Evolutionary conservation across 2,329 filamentous ascomycete genomes (phyloP).

Genomic region (Apiospora pterosperma): DNA sequence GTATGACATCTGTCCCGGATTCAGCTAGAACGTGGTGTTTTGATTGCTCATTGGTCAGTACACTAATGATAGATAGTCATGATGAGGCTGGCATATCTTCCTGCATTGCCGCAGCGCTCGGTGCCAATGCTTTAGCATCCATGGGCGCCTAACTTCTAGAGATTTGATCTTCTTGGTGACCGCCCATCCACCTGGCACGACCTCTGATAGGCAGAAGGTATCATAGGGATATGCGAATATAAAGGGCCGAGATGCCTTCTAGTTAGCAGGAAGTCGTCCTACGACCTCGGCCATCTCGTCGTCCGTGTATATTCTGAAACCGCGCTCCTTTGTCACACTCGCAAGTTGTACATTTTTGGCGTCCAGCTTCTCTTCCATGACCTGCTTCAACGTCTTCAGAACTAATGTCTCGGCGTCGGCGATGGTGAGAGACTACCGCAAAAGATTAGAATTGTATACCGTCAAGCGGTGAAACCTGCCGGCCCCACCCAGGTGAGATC

Average conservation of each 20-base stretch:
- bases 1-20: neutral
- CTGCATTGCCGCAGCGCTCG: neutral
- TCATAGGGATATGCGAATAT: neutral
- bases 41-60: neutral
- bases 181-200: neutral
- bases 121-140: neutral
- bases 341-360: conserved; percentile 98
- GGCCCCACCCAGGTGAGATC: conserved; percentile 9
- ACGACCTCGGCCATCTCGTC: conserved; percentile 96
- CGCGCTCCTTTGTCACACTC: conserved; percentile 95
- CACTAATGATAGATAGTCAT: conserved; percentile 6
- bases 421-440: conserved; percentile 73
- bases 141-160: neutral
- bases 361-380: conserved; percentile 99
- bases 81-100: neutral
- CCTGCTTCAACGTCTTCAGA: conserved; percentile 97
- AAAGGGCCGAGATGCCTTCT: conserved; percentile 13
- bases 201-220: neutral
- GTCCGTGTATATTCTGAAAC: conserved; percentile 97
- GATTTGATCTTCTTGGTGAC: neutral
- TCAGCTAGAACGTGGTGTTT: neutral
- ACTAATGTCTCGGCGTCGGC: conserved; percentile 91
- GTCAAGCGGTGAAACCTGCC: neutral
- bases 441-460: neutral
- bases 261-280: conserved; percentile 71